A percentile compares a stretch with the other conserved stretches of the same genome.
These are phyloP conservation scores for Phytopythium aichiense DNA, from an alignment of 352 stramenopile genomes.

Conservation along the genomic window DNA sequence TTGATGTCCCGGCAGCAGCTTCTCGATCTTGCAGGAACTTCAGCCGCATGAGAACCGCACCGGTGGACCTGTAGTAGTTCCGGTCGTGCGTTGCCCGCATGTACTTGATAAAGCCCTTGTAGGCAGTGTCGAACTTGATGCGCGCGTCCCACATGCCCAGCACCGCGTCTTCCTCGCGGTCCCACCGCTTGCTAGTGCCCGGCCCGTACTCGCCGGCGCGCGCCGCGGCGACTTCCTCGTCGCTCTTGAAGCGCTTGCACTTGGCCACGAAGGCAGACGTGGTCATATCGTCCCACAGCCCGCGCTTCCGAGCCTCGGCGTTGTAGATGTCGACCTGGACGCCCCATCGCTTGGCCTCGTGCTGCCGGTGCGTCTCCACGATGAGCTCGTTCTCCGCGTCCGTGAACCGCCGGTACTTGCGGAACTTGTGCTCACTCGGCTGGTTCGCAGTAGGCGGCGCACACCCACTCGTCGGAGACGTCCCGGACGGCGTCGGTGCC, in stretches of 20 bases:
- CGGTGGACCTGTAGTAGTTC: background rate
- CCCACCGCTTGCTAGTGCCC: background rate
- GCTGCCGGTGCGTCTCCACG: background rate
- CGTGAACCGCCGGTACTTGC: constrained; percentile 1
- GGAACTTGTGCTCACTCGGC: background rate
- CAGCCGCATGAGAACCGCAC: background rate
- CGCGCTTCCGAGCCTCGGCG: background rate
- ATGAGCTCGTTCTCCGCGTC: constrained; percentile 1
- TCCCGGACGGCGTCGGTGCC: background rate
- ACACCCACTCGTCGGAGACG: background rate
- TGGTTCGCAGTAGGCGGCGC: background rate
- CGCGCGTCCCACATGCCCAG: background rate
- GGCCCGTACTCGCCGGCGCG: background rate
- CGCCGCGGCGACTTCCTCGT: background rate
- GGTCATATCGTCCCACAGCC: background rate
- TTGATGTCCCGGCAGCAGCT: too few relatives aligned
- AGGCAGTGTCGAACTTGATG: background rate
- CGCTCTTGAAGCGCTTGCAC: background rate
- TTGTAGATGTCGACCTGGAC: background rate
- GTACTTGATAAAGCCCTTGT: background rate
- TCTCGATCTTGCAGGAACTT: background rate
- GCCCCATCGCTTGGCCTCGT: background rate
- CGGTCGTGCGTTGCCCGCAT: background rate
- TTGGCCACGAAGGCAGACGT: background rate
- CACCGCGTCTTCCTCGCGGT: background rate